Base-by-base conservation (phyloP, 129 eudicot species). In the Silybum marianum region DNA sequence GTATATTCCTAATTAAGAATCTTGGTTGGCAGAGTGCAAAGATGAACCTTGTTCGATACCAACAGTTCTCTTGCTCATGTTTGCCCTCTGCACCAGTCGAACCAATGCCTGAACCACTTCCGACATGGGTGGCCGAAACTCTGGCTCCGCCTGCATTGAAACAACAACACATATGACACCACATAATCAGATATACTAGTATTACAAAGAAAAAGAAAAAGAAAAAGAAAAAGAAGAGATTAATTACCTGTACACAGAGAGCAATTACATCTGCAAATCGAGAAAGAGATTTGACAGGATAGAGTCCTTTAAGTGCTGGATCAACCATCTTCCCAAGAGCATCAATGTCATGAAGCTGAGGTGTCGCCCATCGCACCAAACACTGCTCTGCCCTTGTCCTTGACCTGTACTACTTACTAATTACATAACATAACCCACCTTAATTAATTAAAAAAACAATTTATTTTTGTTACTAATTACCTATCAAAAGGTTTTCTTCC, bases 321-420 rank as follows among this genome's bases (percentile, higher is more conserved):
- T 93, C 98, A 21, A 88, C 97, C 97, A 93, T 91, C 63, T 78
- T 87, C 4, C 82, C 89, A 80, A 93, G 88, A 28, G 97, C 97
- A 84, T 91, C 97, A 54, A 88, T 89, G 82, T 93, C 98, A 79
- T 93, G 98, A 63, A 93, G 98, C 88, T 86, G 94, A 44, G 97
- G 89, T 3, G 86, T 79, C 2, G 97, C 97, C 97, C 97, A 93
- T 75, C 85, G 72, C 19, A 85, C 97, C 36, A 93, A 90, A 69
- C 82, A 79, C 79, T 91, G 98, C 74, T 93, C 98, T 14, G 78
- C 80, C 85, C 84, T 85, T 62, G 88, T 83, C 84, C 84, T 91
- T 81, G 89, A 80, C 71, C 96, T 91, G 54, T 44, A 44, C 4
- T 44, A 40, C 9, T 39, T 9, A 40, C 13, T 9, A 2, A 40